phyloP scores from a whole-genome alignment of 2,329 filamentous ascomycete species.

The Claviceps monticola region DNA sequence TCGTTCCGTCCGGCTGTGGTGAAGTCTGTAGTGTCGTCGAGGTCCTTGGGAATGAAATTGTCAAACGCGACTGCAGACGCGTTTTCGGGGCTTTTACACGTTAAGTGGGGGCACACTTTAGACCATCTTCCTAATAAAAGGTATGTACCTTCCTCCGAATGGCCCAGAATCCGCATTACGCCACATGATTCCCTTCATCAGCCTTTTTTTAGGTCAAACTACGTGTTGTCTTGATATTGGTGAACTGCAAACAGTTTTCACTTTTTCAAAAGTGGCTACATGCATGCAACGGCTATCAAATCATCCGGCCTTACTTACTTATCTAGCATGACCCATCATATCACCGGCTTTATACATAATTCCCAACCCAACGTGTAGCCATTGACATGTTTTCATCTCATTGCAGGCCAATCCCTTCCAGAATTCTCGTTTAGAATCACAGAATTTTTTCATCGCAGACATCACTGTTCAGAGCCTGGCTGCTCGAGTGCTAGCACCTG shows the following conservation, averaged over 20 bases:
- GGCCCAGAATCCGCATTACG: not conserved
- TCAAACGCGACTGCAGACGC: slow-evolving; percentile 17
- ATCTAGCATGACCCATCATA: not conserved
- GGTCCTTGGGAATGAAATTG: too few species aligned
- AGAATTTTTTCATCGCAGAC: slow-evolving; percentile 1
- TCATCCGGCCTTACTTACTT: not conserved
- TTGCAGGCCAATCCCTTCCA: not conserved
- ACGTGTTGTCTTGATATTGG: too few species aligned
- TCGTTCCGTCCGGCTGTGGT: not conserved
- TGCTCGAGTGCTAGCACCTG: slow-evolving; percentile 37
- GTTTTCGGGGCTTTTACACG: slow-evolving; percentile 7
- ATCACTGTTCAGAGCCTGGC: not conserved
- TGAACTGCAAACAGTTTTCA: too few species aligned
- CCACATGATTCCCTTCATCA: not conserved
- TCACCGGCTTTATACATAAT: not conserved
- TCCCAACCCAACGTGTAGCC: not conserved
- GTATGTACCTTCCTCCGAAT: not conserved
- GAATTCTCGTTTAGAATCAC: too few species aligned
- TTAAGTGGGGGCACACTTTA: slow-evolving; percentile 1
- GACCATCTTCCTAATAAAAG: too few species aligned
- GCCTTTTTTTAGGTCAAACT: too few species aligned
- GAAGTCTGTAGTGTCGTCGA: too few species aligned
- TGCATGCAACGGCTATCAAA: not conserved
- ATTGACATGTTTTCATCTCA: not conserved
- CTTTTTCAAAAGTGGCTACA: too few species aligned